Conservation (phyloP, 2,329 filamentous ascomycete species). For the Fusarium albidum region DNA sequence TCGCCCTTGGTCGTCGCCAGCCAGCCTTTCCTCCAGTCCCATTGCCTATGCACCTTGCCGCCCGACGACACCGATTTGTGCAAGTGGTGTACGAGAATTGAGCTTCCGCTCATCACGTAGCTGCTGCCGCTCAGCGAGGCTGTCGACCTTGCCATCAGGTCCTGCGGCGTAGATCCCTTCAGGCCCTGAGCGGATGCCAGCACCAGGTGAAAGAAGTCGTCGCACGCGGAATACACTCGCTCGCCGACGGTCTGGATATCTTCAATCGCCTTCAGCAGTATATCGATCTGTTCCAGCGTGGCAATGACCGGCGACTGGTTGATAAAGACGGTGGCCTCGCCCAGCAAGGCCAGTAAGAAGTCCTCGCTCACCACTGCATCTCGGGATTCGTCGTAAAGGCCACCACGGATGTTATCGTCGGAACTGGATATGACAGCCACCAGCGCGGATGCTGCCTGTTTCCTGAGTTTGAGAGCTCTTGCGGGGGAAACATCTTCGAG, state of each 20-base stretch:
- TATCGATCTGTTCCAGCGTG: conserved; percentile 75
- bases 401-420: conserved; percentile 89
- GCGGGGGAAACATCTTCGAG: conserved; percentile 41
- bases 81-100: conserved; percentile 71
- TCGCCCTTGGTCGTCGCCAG: conserved; percentile 68
- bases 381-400: conserved; percentile 81
- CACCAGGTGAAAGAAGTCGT: conserved; percentile 80
- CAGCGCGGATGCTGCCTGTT: conserved; percentile 75
- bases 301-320: conserved; percentile 65
- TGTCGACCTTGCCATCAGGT: conserved; percentile 69
- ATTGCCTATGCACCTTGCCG: conserved; percentile 65
- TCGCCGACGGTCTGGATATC: conserved; percentile 79
- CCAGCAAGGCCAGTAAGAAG: conserved; percentile 82
- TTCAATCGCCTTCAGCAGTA: conserved; percentile 79
- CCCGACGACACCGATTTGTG: conserved; percentile 67
- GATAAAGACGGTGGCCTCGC: conserved; percentile 82
- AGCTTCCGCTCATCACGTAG: conserved; percentile 77
- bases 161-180: conserved; percentile 69
- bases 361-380: conserved; percentile 90
- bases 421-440: conserved; percentile 86
- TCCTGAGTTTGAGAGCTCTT: conserved; percentile 67
- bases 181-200: conserved; percentile 73
- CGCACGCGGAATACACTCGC: conserved; percentile 76
- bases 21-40: conserved; percentile 85
- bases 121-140: conserved; percentile 64